These are phyloP conservation scores for Micractinium sp. DNA, from an alignment of 139 green algal species.

Conservation along the genomic window DNA sequence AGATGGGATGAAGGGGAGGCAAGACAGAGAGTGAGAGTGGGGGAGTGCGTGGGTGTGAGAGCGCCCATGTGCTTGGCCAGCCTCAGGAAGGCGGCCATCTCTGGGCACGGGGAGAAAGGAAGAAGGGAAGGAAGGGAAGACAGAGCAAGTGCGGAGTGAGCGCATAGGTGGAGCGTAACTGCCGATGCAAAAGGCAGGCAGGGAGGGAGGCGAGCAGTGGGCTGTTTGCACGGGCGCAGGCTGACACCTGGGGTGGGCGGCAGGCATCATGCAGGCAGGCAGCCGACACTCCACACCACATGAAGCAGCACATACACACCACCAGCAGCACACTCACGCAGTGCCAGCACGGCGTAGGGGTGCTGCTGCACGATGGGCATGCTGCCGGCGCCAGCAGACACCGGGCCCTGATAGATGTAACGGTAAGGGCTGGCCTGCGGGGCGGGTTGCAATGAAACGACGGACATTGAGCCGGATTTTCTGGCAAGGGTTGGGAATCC, in stretches of 20 bases:
- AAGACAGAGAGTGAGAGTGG: too few relatives aligned
- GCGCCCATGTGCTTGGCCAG: too few relatives aligned
- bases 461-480: too few relatives aligned
- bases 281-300: background rate
- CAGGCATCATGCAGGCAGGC: background rate
- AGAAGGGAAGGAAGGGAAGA: too few relatives aligned
- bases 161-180: too few relatives aligned
- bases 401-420: background rate
- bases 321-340: background rate
- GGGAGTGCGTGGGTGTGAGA: too few relatives aligned
- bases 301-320: background rate
- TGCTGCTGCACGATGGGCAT: background rate
- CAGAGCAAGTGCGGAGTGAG: too few relatives aligned
- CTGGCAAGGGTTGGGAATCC: background rate
- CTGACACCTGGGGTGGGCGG: background rate
- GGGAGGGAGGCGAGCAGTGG: background rate
- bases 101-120: too few relatives aligned
- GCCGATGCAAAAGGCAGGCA: background rate
- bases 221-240: background rate
- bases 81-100: too few relatives aligned
- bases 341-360: background rate
- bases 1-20: too few relatives aligned
- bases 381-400: background rate
- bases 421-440: background rate
- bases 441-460: background rate